Base-by-base conservation (phyloP, 2,329 filamentous ascomycete genomes). In the Phaeosphaeria sp. region DNA sequence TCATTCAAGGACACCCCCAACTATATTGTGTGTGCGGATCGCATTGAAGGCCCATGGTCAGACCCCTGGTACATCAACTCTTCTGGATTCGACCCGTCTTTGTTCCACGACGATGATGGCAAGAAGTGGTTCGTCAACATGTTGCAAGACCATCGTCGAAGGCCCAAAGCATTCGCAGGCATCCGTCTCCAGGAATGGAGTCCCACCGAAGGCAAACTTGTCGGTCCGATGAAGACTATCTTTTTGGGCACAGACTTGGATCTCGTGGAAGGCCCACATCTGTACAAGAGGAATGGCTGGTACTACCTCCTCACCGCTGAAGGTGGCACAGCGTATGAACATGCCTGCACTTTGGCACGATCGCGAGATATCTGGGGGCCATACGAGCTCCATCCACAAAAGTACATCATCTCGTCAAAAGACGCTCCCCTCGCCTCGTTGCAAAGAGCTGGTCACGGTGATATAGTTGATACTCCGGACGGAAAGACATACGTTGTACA, bases 1-100 rank as follows among this genome's bases (percentile, higher is more conserved):
- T 85, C 83, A 2, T 88, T 87, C 80, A 88, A 87, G 70, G 86
- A 88, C 64, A 81, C 84, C 0, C 86, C 84, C 62, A 89, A 88
- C 49, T 89, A 88, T 68, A 87, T 89, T 56, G 83, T 89, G 52
- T 83, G 80, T 13, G 67, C 73, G 11, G 64, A 70, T 0, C 64
- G 76, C 5, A 84, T 88, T 52, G 80, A 84, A 39, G 87, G 86
- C 0, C 85, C 86, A 0, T 89, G 87, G 87, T 86, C 84, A 0
- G 86, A 89, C 50, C 85, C 86, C 0, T 69, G 85, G 6, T 85
- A 85, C 64, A 78, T 81, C 67, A 88, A 88, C 67, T 85, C 84
- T 0, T 87, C 84, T 0, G 86, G 86, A 1, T 89, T 89, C 64
- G 87, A 89, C 64, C 86, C 87, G 2, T 72, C 67, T 1, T 53